phyloP scores from a whole-genome alignment of 208 protist genomes.

The Trypanosomatidae sp. region DNA sequence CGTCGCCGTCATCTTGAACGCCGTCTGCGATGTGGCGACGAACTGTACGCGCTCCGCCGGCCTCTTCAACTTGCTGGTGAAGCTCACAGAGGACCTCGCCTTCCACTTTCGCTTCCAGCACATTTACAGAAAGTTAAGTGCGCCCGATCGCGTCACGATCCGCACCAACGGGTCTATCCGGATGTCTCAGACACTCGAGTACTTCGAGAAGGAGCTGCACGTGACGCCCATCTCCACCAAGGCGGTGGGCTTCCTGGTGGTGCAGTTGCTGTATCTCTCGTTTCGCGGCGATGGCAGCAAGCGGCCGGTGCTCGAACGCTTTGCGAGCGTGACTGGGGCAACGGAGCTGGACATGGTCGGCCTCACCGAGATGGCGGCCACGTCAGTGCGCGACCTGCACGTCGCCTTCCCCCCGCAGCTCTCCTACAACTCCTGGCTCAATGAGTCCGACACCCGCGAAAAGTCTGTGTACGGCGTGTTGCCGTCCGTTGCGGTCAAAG shows the following conservation, averaged over 20 bases:
- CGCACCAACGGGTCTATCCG: slow-evolving; percentile 61
- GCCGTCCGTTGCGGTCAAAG: slow-evolving; percentile 88
- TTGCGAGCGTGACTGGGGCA: slow-evolving; percentile 46
- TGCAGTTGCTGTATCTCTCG: slow-evolving; percentile 75
- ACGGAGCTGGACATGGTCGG: slow-evolving; percentile 69
- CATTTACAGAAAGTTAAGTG: slow-evolving; percentile 69
- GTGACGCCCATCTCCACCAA: slow-evolving; percentile 65
- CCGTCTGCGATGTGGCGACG: slow-evolving; percentile 58
- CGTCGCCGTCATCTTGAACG: slow-evolving; percentile 68
- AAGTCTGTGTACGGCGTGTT: slow-evolving; percentile 92
- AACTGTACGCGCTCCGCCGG: slow-evolving; percentile 72
- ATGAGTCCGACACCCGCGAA: slow-evolving; percentile 86
- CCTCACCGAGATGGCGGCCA: slow-evolving; percentile 65
- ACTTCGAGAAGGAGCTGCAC: slow-evolving; percentile 82
- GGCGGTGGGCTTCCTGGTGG: slow-evolving; percentile 77
- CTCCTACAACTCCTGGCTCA: slow-evolving; percentile 89
- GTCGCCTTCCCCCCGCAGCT: slow-evolving; percentile 90
- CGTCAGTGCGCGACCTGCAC: slow-evolving; percentile 71
- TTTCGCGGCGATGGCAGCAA: slow-evolving; percentile 49
- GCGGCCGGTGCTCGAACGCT: slow-evolving; percentile 67
- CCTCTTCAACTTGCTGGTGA: slow-evolving; percentile 68
- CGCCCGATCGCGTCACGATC: slow-evolving; percentile 67
- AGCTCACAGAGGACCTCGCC: slow-evolving; percentile 75
- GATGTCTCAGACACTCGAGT: slow-evolving; percentile 83
- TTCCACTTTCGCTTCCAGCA: slow-evolving; percentile 87